These are phyloP conservation scores for Marchantia paleacea DNA, from an alignment of 225 moss, liverwort and hornwort genomes.

Conservation along the genomic window DNA sequence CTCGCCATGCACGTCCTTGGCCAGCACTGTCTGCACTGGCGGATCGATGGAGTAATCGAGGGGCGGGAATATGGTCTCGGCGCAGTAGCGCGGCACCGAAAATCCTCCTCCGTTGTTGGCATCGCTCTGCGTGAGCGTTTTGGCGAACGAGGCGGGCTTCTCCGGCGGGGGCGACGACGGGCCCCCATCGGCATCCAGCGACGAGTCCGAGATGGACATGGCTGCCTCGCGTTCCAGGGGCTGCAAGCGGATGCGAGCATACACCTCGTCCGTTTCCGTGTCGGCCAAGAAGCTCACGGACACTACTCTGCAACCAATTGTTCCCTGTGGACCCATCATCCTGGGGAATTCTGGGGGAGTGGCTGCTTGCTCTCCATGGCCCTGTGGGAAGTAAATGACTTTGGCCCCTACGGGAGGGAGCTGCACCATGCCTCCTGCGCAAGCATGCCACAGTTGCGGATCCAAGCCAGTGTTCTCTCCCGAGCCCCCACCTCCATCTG, in stretches of 20 bases:
- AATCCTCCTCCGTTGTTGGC: conserved; percentile 98
- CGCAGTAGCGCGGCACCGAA: conserved; percentile 94
- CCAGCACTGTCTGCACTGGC: conserved; percentile 93
- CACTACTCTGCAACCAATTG: conserved; percentile 71
- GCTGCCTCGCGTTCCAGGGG: conserved; percentile 51
- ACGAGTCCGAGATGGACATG: conserved; percentile 23
- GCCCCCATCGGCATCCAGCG: conserved; percentile 47
- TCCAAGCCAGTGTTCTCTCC: conserved; percentile 54
- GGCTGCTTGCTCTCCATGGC: conserved; percentile 97
- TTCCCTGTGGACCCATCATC: conserved; percentile 68
- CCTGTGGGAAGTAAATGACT: conserved; percentile 96
- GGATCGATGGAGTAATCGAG: conserved; percentile 89
- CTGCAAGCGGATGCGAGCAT: conserved; percentile 83
- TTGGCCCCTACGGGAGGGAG: conserved; percentile 85
- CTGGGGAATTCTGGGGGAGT: conserved; percentile 83
- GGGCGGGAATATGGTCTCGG: conserved; percentile 97
- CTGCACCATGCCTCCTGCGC: conserved; percentile 98
- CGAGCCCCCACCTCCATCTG: conserved; percentile 27
- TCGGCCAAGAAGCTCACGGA: conserved; percentile 84
- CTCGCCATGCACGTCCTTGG: conserved; percentile 95
- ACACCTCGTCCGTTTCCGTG: conserved; percentile 96
- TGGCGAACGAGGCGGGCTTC: conserved; percentile 94
- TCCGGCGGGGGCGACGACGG: conserved; percentile 72
- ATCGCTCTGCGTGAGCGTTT: conserved; percentile 96
- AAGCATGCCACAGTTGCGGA: conserved; percentile 98